Evolutionary conservation across 257 asterid genomes (phyloP).

Genomic region (Voacanga thouarsii): DNA sequence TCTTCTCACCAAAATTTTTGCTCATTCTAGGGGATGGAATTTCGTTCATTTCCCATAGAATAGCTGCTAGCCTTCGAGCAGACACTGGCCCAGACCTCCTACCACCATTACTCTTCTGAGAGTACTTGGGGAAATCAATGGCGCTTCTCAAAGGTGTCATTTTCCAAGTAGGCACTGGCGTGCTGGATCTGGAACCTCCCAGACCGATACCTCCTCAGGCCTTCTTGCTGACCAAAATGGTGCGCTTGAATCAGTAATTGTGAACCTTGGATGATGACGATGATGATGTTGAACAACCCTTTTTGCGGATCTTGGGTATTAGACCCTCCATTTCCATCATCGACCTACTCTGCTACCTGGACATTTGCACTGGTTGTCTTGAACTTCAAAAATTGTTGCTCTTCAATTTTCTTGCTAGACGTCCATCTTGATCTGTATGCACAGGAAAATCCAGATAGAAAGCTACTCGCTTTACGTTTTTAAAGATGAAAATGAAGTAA

Average conservation of each 20-base stretch:
- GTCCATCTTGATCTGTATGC: too few species aligned
- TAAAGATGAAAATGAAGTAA: too few species aligned
- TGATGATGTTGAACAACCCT: constrained; percentile 86
- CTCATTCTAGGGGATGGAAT: constrained; percentile 61
- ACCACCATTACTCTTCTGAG: constrained; percentile 44
- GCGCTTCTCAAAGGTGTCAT: constrained; percentile 48
- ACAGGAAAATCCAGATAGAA: too few species aligned
- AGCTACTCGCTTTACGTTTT: too few species aligned
- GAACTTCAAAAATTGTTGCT: too few species aligned
- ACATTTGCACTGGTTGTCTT: too few species aligned
- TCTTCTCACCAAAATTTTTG: constrained; percentile 40
- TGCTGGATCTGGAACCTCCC: constrained; percentile 78
- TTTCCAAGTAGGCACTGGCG: constrained; percentile 90
- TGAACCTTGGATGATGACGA: constrained; percentile 71
- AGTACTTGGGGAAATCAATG: constrained; percentile 55
- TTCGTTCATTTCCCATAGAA: constrained; percentile 90
- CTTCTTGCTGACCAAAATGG: constrained; percentile 82
- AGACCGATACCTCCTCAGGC: constrained; percentile 48
- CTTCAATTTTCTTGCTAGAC: too few species aligned
- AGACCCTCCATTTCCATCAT: constrained; percentile 58
- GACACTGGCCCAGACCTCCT: constrained; percentile 74
- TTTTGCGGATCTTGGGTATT: constrained; percentile 77
- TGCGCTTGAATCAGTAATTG: constrained; percentile 63
- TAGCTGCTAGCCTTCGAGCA: constrained; percentile 88
- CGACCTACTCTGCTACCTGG: too few species aligned